phyloP scores from a whole-genome alignment of 2,329 filamentous ascomycete genomes.

The Rutstroemia sp. region DNA sequence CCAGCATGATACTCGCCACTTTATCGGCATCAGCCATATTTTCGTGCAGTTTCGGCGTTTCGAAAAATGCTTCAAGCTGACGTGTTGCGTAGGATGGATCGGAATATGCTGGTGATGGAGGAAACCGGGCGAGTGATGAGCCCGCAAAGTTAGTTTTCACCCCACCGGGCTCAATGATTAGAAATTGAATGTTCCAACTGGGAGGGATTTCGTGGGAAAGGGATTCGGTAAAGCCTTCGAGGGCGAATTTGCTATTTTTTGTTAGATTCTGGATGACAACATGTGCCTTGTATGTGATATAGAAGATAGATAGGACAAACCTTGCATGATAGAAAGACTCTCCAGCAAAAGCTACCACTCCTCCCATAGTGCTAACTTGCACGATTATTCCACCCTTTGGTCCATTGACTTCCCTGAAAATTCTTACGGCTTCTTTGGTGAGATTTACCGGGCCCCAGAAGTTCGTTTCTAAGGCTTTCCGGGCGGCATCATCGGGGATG shows the following conservation, averaged over 20 bases:
- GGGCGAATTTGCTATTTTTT: constrained; percentile 31
- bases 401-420: neutral
- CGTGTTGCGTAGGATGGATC: constrained; percentile 25
- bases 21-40: constrained; percentile 10
- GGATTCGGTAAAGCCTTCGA: neutral
- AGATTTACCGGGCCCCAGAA: constrained; percentile 6
- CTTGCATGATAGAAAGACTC: constrained; percentile 7
- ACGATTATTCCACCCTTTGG: neutral
- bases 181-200: neutral
- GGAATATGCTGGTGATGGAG: constrained; percentile 16
- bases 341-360: neutral
- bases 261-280: constrained; percentile 29
- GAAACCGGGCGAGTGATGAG: neutral
- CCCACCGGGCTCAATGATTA: neutral
- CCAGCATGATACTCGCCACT: constrained; percentile 11
- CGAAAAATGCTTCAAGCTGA: constrained; percentile 10
- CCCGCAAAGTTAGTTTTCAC: neutral
- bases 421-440: constrained; percentile 2
- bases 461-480: constrained; percentile 12
- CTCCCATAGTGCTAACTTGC: constrained; percentile 4
- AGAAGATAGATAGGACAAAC: constrained; percentile 37
- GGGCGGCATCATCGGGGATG: constrained; percentile 29
- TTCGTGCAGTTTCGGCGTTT: neutral
- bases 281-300: constrained; percentile 7
- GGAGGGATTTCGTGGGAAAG: constrained; percentile 24